phyloP scores from a whole-genome alignment of 2,329 filamentous ascomycete species.

The Clonostachys rosea region DNA sequence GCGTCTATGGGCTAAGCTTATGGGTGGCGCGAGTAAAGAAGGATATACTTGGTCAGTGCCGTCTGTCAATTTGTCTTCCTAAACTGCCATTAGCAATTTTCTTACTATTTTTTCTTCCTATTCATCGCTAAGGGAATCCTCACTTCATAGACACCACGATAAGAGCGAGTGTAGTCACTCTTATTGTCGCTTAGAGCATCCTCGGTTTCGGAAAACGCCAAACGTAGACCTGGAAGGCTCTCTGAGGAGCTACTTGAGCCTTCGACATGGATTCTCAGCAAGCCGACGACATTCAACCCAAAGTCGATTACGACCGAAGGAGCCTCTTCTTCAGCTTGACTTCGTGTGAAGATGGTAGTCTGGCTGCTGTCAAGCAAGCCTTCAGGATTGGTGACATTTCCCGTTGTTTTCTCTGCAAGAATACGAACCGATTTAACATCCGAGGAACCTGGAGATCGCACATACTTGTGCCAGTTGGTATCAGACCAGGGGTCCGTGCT shows the following conservation, averaged over 20 bases:
- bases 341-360: neutral
- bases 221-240: conserved; percentile 30
- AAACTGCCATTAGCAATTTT: neutral
- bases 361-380: neutral
- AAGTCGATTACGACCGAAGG: conserved; percentile 43
- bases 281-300: conserved; percentile 39
- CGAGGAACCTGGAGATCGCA: neutral
- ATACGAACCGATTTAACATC: neutral
- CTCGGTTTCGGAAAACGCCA: conserved; percentile 44
- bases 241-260: conserved; percentile 16
- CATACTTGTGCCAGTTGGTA: conserved; percentile 3
- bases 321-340: conserved; percentile 9
- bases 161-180: conserved; percentile 43
- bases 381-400: conserved; percentile 1
- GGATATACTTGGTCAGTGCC: conserved; percentile 35
- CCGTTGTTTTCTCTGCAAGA: neutral
- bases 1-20: neutral
- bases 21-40: neutral
- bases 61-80: conserved; percentile 25
- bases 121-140: conserved; percentile 4
- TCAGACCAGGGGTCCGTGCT: conserved; percentile 1
- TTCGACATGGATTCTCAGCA: conserved; percentile 34
- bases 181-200: conserved; percentile 30
- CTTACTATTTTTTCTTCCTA: neutral
- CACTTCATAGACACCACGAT: conserved; percentile 21